Base-by-base conservation (phyloP, 257 asterid genomes). In the Penstemon newberryi region DNA sequence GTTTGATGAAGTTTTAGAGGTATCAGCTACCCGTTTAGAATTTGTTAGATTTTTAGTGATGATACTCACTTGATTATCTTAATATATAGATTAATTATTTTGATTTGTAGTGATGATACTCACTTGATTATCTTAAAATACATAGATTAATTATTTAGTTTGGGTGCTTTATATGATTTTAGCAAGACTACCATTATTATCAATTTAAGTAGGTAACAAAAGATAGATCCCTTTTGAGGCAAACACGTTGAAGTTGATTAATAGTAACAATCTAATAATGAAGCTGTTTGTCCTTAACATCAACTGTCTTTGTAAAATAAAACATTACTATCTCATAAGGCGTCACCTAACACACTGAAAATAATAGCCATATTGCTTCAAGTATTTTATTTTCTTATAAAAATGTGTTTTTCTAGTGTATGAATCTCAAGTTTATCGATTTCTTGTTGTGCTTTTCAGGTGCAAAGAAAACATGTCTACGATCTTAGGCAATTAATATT, bases 1-100 rank as follows among this genome's bases (percentile, higher is more conserved):
- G 84, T 94, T 94, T 45, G 99, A 94, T 80, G 97, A 94, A 91
- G 99, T 94, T 70, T 84, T 94, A 73, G 99, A 94, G 99, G 99
- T 93, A 88, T 47, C 60, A 44, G 61, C 45, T 59, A 9, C 61
- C 43, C 62, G 53, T 54, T 53, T 75, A 7, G 58, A 55, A 60
- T 70, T 18, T 56, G 7, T 43, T 38, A 59, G 36, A 65, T 25
- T 25, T 25, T 25, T 25, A 25, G 33, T 25, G 33, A 25, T 25
- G 33, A 25, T 25, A 25, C 33, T 25, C 33, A 25, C 33, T 63
- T 71, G 15, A 19, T 55, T 68, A 45, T 47, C 54, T 49, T 60
- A 8, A 55, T 12, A 13, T 42, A 46, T 57, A 1, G 18, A 15
- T 15, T 15, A 15, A 15, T 15, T 40, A 13, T 56, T 56, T 72